Percentiles rank a stretch among this genome's conserved stretches.
Conservation (phyloP, 148 eudicot species). For the Amaranthus palmeri region DNA sequence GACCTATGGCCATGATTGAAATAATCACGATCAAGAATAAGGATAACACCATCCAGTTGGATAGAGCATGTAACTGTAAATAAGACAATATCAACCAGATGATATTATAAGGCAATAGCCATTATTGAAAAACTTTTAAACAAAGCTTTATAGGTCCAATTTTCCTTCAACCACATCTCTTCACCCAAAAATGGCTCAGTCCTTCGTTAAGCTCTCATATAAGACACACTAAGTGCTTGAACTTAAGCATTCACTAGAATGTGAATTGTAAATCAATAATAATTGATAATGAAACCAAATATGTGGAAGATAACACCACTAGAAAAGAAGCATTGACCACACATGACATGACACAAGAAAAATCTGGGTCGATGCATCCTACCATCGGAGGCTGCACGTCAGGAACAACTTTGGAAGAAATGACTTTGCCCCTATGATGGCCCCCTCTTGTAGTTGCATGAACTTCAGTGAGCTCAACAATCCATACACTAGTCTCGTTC, state of each 20-base stretch:
- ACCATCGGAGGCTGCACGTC: slow-evolving; percentile 96
- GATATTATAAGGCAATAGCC: background rate
- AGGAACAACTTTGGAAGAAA: slow-evolving; percentile 55
- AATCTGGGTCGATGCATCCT: slow-evolving; percentile 6
- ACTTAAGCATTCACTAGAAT: background rate
- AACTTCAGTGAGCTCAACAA: slow-evolving; percentile 70
- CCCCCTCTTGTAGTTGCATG: slow-evolving; percentile 86
- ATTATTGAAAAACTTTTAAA: background rate
- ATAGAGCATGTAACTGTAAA: background rate
- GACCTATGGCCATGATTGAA: too few relatives aligned
- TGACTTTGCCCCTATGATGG: slow-evolving; percentile 81
- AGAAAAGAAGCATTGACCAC: background rate
- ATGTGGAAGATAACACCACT: background rate
- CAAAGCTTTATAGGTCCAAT: background rate
- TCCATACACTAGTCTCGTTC: slow-evolving; percentile 77
- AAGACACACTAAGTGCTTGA: background rate
- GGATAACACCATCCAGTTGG: background rate
- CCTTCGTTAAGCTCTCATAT: background rate
- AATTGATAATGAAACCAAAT: background rate
- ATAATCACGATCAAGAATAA: too few relatives aligned
- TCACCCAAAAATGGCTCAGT: background rate
- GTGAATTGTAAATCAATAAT: background rate
- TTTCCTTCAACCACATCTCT: background rate
- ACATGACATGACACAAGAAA: background rate
- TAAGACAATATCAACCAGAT: background rate